A percentile compares a stretch with the other conserved stretches of the same genome.
These are phyloP conservation scores for Hemerocallis citrina DNA, from an alignment of 106 monocot species.

Conservation along the genomic window DNA sequence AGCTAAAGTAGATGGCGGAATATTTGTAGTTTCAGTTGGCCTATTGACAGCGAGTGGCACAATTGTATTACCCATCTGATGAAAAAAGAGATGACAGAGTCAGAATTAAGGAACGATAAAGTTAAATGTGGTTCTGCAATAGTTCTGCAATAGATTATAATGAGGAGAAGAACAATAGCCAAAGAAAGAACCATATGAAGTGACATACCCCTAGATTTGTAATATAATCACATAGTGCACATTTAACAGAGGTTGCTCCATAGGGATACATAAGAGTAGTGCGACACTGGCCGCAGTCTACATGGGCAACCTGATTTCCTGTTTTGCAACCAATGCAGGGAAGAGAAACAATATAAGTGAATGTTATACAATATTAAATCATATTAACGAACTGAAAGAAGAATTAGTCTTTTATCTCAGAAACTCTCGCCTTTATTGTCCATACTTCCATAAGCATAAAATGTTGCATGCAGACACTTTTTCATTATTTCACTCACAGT, in stretches of 20 bases:
- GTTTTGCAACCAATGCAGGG: constrained; percentile 12
- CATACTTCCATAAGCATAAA: too few species aligned
- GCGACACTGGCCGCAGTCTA: constrained; percentile 52
- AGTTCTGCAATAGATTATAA: background rate
- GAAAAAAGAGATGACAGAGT: background rate
- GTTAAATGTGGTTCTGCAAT: background rate
- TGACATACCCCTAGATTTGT: constrained; percentile 42
- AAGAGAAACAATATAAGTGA: background rate
- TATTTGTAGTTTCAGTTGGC: constrained; percentile 26
- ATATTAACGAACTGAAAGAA: background rate
- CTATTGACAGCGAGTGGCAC: constrained; percentile 19
- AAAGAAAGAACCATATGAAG: background rate
- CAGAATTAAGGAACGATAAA: too few species aligned
- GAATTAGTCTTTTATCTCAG: background rate
- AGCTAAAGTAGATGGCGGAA: constrained; percentile 21
- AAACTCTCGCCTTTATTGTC: too few species aligned
- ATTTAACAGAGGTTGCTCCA: constrained; percentile 60
- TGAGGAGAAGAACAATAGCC: background rate
- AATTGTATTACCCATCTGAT: constrained; percentile 23
- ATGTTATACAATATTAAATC: background rate
- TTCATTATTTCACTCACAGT: too few species aligned
- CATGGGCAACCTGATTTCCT: constrained; percentile 52
- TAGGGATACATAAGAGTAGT: constrained; percentile 53
- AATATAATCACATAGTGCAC: constrained; percentile 53
- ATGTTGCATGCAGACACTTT: too few species aligned